A percentile compares a stretch with the other conserved stretches of the same genome.
phyloP scores from a whole-genome alignment of 1,139 yeast species.

The Sugiyamaella castrensis region DNA sequence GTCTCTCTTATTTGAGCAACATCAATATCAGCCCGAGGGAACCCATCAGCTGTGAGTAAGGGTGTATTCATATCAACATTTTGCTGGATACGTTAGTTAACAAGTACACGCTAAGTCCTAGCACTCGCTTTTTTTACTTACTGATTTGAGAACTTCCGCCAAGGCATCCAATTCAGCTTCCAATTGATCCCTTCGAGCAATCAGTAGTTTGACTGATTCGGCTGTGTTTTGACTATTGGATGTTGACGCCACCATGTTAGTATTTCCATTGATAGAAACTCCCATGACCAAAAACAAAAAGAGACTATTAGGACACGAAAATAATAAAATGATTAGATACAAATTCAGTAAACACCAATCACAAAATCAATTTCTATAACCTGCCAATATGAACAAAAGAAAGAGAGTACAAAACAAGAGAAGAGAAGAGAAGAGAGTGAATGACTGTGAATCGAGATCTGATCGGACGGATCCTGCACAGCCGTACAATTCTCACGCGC shows the following conservation, averaged over 20 bases:
- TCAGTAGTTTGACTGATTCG: conserved; percentile 18
- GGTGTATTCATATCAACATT: conserved; percentile 62
- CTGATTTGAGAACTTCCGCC: conserved; percentile 30
- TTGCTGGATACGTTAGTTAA: conserved; percentile 25
- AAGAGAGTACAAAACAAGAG: neutral
- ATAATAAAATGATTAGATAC: neutral
- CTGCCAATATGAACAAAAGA: conserved; percentile 1
- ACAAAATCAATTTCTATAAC: neutral
- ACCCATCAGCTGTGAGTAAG: conserved; percentile 69
- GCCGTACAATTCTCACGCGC: too few species aligned
- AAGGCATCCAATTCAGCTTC: conserved; percentile 33
- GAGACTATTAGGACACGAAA: neutral
- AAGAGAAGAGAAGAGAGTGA: neutral
- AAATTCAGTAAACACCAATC: neutral
- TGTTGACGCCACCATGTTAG: neutral
- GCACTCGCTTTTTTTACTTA: conserved; percentile 13
- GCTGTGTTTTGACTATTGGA: conserved; percentile 1
- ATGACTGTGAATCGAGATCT: too few species aligned
- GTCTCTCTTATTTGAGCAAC: conserved; percentile 60
- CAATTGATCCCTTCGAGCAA: conserved; percentile 24
- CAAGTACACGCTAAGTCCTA: neutral
- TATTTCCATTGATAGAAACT: conserved; percentile 2
- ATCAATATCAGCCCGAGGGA: conserved; percentile 81
- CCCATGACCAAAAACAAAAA: conserved; percentile 1
- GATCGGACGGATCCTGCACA: too few species aligned